Base-by-base conservation (phyloP, 2,329 filamentous ascomycete species). In the Grosmannia penicillata region DNA sequence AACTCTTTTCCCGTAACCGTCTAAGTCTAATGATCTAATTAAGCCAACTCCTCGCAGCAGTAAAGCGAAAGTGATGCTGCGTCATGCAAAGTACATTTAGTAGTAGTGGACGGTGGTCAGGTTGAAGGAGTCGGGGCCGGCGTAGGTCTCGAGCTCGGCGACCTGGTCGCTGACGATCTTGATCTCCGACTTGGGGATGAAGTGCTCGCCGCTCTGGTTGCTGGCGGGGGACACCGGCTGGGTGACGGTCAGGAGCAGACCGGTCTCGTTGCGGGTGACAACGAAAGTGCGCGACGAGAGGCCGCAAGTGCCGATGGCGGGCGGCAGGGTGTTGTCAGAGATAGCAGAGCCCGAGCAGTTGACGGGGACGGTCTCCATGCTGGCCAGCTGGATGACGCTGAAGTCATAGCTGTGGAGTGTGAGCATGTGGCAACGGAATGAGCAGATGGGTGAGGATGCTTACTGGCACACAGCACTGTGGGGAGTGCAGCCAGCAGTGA, bases 61-160 rank as follows among this genome's bases (percentile, higher is more conserved):
- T n/a, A n/a, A n/a, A n/a, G n/a, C n/a, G n/a, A n/a, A n/a, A n/a
- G n/a, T n/a, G n/a, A n/a, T n/a, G n/a, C n/a, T n/a, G n/a, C n/a
- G n/a, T n/a, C n/a, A n/a, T n/a, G n/a, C n/a, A n/a, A n/a, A n/a
- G n/a, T n/a, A 30, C 33, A 26, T 18, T 34, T 34, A 33, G 1
- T 22, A 22, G 24, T 33, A n/a, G n/a, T n/a, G n/a, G n/a, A n/a
- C n/a, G n/a, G n/a, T n/a, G n/a, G n/a, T 24, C 23, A 38, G 36
- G 30, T 14, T 27, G 36, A 38, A 38, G 15, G 27, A 25, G 19
- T 22, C 33, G 23, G 36, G 23, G 17, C 36, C 36, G 23, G 6
- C 18, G 36, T 38, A 38, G 23, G 5, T 15, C 29, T 38, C n/a
- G 30, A 28, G 11, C 24, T 38, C 11, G 30, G 36, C 36, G 13